phyloP scores from a whole-genome alignment of 1,284 basidiomycete species.

The Cryptococcus sp. region DNA sequence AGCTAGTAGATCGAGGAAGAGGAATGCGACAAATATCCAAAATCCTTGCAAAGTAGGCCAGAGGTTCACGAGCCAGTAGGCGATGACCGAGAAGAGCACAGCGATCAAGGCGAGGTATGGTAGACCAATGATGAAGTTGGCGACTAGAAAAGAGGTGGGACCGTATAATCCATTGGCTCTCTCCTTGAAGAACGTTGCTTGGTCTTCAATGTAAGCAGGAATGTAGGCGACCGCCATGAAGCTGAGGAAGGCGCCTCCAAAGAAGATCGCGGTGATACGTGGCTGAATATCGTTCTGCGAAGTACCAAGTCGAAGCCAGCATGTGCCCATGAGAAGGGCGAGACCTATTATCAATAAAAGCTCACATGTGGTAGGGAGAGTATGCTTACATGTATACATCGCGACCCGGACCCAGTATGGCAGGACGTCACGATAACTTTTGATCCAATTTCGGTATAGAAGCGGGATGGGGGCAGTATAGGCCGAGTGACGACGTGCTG shows the following conservation, averaged over 20 bases:
- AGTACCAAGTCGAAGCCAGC: constrained; percentile 56
- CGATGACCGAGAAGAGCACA: constrained; percentile 27
- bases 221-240: constrained; percentile 53
- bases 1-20: constrained; percentile 57
- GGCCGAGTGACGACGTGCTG: too few relatives aligned
- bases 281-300: constrained; percentile 43
- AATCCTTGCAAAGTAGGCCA: constrained; percentile 42
- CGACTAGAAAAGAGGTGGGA: constrained; percentile 29
- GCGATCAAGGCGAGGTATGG: constrained; percentile 46
- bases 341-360: constrained; percentile 43
- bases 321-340: constrained; percentile 57
- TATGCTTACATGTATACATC: constrained; percentile 52
- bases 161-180: constrained; percentile 43
- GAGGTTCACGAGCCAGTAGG: constrained; percentile 24
- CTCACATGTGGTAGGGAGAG: not conserved
- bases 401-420: constrained; percentile 60
- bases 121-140: constrained; percentile 40
- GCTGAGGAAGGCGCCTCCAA: constrained; percentile 59
- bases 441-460: constrained; percentile 13
- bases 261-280: constrained; percentile 50
- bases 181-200: constrained; percentile 46
- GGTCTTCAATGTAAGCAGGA: constrained; percentile 47
- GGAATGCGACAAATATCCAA: constrained; percentile 56
- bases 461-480: constrained; percentile 1
- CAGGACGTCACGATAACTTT: constrained; percentile 49